Evolutionary conservation across 2,329 filamentous ascomycete species (phyloP).

Genomic region (Sporothrix curviconia): DNA sequence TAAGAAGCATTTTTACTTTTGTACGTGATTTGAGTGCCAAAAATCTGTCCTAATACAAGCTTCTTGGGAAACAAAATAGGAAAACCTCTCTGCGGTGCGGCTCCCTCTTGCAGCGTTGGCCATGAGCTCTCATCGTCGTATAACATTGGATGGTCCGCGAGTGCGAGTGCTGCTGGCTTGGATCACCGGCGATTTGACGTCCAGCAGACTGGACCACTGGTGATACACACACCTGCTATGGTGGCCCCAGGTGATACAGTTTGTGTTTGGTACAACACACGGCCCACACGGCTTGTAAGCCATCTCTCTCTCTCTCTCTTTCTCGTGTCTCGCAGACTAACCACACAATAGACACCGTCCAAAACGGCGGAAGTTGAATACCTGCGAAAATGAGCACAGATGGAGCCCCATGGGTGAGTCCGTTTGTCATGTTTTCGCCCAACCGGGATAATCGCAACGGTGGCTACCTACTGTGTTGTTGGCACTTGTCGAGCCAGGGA

Average conservation of each 20-base stretch:
- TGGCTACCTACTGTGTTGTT: slow-evolving; percentile 6
- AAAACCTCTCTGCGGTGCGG: not conserved
- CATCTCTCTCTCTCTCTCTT: not conserved
- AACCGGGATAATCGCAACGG: not conserved
- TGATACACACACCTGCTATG: not conserved
- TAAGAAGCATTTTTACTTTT: too few relatives aligned
- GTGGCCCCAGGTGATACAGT: not conserved
- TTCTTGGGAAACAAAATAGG: not conserved
- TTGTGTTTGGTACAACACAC: slow-evolving; percentile 9
- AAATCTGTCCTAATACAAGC: not conserved
- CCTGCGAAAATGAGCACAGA: not conserved
- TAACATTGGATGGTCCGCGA: not conserved
- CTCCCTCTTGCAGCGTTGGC: not conserved
- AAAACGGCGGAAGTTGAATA: not conserved
- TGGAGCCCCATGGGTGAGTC: not conserved
- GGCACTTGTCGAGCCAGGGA: not conserved
- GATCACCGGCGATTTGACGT: not conserved
- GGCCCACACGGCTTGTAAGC: slow-evolving; percentile 7
- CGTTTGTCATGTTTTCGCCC: slow-evolving; percentile 2
- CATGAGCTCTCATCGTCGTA: not conserved
- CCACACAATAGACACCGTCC: not conserved
- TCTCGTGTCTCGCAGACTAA: not conserved
- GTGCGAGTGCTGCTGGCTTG: not conserved
- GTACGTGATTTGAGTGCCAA: too few relatives aligned
- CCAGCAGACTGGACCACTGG: not conserved